Evolutionary conservation across 768 basidiomycete species (phyloP).

Genomic region (Krasilnikovozyma curviuscula): DNA sequence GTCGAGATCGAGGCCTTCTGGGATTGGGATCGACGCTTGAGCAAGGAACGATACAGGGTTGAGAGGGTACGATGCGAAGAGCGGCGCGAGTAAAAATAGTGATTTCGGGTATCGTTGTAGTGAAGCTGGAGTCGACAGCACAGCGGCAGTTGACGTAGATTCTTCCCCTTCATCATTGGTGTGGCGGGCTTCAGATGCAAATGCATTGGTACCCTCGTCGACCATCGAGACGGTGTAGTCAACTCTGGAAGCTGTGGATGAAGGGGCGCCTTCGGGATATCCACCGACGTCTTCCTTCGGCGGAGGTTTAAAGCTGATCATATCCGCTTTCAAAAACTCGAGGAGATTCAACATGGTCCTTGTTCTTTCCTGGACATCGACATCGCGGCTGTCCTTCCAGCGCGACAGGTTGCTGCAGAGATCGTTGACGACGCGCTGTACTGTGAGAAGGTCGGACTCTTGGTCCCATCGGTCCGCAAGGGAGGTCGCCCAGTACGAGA

Average conservation of each 20-base stretch:
- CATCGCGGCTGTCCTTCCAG: conserved; percentile 44
- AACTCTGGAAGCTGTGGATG: not conserved
- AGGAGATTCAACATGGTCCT: conserved; percentile 19
- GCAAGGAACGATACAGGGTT: conserved; percentile 65
- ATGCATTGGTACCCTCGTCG: conserved; percentile 26
- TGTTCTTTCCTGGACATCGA: conserved; percentile 86
- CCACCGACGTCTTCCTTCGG: not conserved
- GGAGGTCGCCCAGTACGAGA: conserved; percentile 64
- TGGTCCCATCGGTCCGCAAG: conserved; percentile 59
- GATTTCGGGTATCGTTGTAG: conserved; percentile 95
- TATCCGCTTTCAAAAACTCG: conserved; percentile 18
- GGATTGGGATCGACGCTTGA: conserved; percentile 60
- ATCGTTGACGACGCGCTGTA: conserved; percentile 44
- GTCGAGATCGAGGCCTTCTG: conserved; percentile 72
- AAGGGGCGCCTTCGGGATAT: conserved; percentile 36
- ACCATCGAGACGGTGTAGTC: conserved; percentile 16
- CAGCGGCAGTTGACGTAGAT: not conserved
- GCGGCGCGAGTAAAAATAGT: conserved; percentile 60
- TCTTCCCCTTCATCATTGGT: conserved; percentile 27
- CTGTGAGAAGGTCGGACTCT: conserved; percentile 40
- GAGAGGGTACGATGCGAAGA: conserved; percentile 59
- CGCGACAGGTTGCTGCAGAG: conserved; percentile 40
- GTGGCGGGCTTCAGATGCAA: conserved; percentile 26
- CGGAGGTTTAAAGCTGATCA: not conserved
- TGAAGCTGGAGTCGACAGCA: conserved; percentile 5